Evolutionary conservation across 805 yeast species (phyloP).

Genomic region (Saccharomycopsis fodiens): DNA sequence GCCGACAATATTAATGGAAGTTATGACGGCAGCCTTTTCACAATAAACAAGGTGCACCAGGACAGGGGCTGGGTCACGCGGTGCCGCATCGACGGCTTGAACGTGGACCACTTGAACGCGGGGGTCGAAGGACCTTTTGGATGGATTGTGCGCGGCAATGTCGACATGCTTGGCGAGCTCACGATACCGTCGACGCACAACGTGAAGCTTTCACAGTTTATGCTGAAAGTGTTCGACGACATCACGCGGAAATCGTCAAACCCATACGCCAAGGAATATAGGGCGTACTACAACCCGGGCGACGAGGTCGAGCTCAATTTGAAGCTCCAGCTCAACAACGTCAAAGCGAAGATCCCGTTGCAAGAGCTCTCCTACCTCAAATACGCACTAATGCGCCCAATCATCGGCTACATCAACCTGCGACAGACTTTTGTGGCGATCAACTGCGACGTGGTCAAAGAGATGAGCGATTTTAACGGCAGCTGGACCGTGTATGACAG

Average conservation of each 20-base stretch:
- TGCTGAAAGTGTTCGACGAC: conserved; percentile 29
- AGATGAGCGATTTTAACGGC: conserved; percentile 80
- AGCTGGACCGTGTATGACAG: conserved; percentile 96
- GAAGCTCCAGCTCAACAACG: conserved; percentile 72
- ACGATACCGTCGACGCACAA: conserved; percentile 60
- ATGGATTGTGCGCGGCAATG: conserved; percentile 90
- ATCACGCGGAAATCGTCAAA: conserved; percentile 23
- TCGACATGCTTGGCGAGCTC: conserved; percentile 89
- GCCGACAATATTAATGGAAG: conserved; percentile 81
- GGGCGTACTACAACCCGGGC: conserved; percentile 27
- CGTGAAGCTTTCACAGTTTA: conserved; percentile 15
- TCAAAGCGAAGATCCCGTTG: conserved; percentile 82
- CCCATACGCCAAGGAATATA: conserved; percentile 13
- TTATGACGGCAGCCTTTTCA: conserved; percentile 87
- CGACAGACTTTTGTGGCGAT: conserved; percentile 85
- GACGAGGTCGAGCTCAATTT: conserved; percentile 70
- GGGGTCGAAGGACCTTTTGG: conserved; percentile 95
- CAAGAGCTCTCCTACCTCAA: conserved; percentile 87
- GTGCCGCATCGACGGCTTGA: conserved; percentile 75
- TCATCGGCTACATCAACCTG: conserved; percentile 91
- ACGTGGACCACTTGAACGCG: conserved; percentile 80
- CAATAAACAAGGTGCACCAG: conserved; percentile 54
- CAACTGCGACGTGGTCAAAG: conserved; percentile 72
- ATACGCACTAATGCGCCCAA: conserved; percentile 87
- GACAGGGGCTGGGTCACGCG: conserved; percentile 32